Evolutionary conservation across 345 rosid genomes (phyloP).

Genomic region (Dipteronia sinensis): DNA sequence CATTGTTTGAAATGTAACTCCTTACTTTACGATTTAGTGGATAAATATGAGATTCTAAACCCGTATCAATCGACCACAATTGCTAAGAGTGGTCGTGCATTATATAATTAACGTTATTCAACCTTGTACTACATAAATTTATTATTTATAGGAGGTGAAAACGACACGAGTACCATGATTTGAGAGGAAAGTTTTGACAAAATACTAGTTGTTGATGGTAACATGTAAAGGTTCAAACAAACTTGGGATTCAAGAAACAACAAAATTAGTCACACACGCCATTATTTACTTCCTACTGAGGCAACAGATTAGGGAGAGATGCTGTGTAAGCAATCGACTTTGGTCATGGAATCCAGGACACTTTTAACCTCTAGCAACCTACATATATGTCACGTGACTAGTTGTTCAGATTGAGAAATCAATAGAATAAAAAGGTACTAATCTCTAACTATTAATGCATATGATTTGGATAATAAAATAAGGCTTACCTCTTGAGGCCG

Average conservation of each 20-base stretch:
- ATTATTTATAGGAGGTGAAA: neutral
- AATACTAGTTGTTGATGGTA: too few species aligned
- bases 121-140: too few species aligned
- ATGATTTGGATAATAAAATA: too few species aligned
- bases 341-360: neutral
- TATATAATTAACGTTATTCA: too few species aligned
- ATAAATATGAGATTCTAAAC: too few species aligned
- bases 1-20: too few species aligned
- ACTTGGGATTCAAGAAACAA: conserved; percentile 19
- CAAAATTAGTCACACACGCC: neutral
- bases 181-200: too few species aligned
- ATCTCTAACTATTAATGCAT: neutral
- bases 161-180: neutral
- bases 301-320: neutral
- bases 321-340: neutral
- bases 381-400: too few species aligned
- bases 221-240: neutral
- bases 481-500: neutral
- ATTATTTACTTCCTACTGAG: neutral
- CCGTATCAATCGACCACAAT: too few species aligned
- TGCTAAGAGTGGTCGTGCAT: too few species aligned
- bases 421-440: too few species aligned
- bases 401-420: neutral
- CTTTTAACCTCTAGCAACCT: neutral
- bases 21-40: too few species aligned